Evolutionary conservation across 495 filamentous ascomycete species (phyloP), one percentile per base, ranked within the genome.

Genomic region (Tuber microsphaerosporum): DNA sequence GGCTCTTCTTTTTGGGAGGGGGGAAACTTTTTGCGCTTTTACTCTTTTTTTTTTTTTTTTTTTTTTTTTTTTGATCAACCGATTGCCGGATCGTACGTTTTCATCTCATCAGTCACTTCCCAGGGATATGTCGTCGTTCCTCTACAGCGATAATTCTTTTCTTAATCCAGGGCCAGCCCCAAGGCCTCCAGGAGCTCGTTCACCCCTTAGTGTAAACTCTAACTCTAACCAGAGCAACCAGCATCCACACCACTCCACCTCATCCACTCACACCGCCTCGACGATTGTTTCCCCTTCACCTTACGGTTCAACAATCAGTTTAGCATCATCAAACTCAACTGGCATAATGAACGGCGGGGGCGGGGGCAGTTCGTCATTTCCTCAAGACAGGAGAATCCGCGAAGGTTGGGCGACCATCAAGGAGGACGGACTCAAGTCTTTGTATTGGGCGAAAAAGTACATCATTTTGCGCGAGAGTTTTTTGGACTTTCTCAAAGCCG

Each of bases 91-190:
- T 45, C 69, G 68, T 74, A 44, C 72, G 73, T 76, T 72, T 41
- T 73, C 44, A 70, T 45, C 70, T 71, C 70, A 71, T 45, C 72
- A 56, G 71, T 41, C 45, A 69, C 44, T 72, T 74, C 61, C 51
- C 26, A 31, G 56, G 56, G 34, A 65, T 34, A 65, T 65, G 56
- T 79, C 77, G 39, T 76, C 74, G 31, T 79, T 74, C 73, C 65
- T 73, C 39, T 82, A 82, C 70, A 77, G 75, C 73, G 77, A 82
- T 45, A 80, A 73, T 72, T 72, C 77, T 37, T 99, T 99, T 85
- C 95, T 97, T 92, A 98, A 97, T 83, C 94, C 95, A 74, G 93
- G 95, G 71, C 94, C 95, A 70, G 94, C 95, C 74, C 95, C 95
- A 69, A 90, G 91, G 77, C 95, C 95, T 70, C 95, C 95, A 20